Evolutionary conservation across 495 filamentous ascomycete species (phyloP).

Genomic region (Daldinia loculata): DNA sequence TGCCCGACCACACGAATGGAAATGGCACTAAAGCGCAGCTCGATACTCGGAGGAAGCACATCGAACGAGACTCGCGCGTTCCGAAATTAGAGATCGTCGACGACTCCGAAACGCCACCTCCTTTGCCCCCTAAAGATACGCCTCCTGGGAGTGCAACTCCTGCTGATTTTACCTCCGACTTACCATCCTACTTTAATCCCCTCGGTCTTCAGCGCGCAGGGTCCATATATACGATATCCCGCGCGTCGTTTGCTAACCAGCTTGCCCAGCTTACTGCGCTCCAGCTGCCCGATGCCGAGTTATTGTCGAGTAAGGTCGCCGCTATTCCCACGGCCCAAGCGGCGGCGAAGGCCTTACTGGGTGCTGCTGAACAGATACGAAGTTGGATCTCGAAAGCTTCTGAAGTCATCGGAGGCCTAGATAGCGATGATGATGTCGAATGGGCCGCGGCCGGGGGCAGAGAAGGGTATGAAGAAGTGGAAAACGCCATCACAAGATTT

Average conservation of each 20-base stretch:
- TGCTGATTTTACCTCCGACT: conserved; percentile 53
- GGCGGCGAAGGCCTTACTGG: conserved; percentile 78
- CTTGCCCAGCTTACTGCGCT: conserved; percentile 83
- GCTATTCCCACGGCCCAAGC: conserved; percentile 81
- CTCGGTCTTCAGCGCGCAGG: conserved; percentile 66
- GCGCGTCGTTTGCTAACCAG: conserved; percentile 89
- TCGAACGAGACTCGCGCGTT: conserved; percentile 53
- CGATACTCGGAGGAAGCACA: conserved; percentile 60
- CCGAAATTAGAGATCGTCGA: conserved; percentile 49
- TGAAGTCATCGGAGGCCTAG: conserved; percentile 82
- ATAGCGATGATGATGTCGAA: conserved; percentile 95
- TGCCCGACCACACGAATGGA: conserved; percentile 68
- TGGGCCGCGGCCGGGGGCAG: conserved; percentile 94
- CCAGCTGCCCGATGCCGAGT: conserved; percentile 80
- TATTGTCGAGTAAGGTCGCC: conserved; percentile 80
- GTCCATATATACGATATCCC: conserved; percentile 89
- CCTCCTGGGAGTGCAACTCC: conserved; percentile 49
- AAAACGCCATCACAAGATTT: conserved; percentile 84
- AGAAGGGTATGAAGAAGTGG: conserved; percentile 88
- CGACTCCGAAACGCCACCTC: conserved; percentile 51
- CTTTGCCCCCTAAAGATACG: conserved; percentile 59
- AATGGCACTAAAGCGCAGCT: conserved; percentile 67
- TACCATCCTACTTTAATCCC: conserved; percentile 60
- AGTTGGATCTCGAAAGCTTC: conserved; percentile 91
- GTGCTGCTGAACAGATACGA: conserved; percentile 87